Evolutionary conservation across 2,329 filamentous ascomycete species (phyloP).

Genomic region (Pseudopyricularia javanii): DNA sequence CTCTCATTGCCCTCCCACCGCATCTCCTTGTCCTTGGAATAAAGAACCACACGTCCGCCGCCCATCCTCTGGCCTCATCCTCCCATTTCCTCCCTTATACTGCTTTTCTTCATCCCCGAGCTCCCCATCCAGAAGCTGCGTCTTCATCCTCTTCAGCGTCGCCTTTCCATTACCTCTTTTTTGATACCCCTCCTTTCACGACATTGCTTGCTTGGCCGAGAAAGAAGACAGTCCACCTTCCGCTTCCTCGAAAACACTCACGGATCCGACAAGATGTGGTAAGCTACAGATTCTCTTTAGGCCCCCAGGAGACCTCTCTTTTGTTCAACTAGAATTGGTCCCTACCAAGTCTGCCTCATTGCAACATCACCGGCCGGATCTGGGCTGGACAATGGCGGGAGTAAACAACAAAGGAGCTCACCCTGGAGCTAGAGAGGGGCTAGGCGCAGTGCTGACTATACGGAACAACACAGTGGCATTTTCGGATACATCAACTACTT

Average conservation of each 20-base stretch:
- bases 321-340: no score
- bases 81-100: background rate
- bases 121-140: background rate
- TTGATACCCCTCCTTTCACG: conserved; percentile 5
- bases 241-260: background rate
- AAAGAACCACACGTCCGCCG: background rate
- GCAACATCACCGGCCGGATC: no score
- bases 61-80: background rate
- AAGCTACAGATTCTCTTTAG: conserved; percentile 7
- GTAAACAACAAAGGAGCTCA: no score
- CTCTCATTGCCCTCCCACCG: background rate
- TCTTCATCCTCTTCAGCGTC: background rate
- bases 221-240: background rate
- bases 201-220: background rate
- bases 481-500: conserved; percentile 99
- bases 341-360: no score
- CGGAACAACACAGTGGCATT: conserved; percentile 53
- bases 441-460: background rate
- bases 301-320: no score
- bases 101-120: background rate
- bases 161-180: background rate
- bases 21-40: background rate
- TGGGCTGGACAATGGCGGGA: no score
- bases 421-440: no score
- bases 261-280: conserved; percentile 20